Percentiles rank a stretch among this genome's conserved stretches.
phyloP scores from a whole-genome alignment of 2,329 filamentous ascomycete genomes.

The Cordyceps cateniannulata region DNA sequence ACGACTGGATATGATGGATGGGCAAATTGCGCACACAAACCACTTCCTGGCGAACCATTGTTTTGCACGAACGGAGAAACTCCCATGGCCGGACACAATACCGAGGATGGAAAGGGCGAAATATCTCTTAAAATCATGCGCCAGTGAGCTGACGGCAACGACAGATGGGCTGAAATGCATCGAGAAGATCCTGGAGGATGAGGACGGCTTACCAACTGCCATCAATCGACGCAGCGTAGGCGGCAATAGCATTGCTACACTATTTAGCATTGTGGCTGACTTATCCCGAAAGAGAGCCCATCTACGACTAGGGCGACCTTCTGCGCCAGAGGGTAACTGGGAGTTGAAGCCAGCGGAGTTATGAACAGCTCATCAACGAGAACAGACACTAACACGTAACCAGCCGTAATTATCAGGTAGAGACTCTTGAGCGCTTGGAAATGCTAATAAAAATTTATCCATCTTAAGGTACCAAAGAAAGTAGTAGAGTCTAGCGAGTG shows the following conservation, averaged over 20 bases:
- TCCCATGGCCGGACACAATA: too few species aligned
- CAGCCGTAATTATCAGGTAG: too few species aligned
- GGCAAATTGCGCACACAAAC: too few species aligned
- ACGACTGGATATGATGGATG: too few species aligned
- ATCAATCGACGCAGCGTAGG: background rate
- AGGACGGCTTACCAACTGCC: background rate
- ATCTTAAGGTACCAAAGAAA: too few species aligned
- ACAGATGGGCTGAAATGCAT: background rate
- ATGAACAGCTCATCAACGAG: too few species aligned
- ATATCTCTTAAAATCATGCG: background rate
- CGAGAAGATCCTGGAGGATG: background rate
- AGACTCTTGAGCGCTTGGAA: too few species aligned
- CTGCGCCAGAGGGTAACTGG: background rate
- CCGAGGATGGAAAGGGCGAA: background rate
- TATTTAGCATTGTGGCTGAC: background rate
- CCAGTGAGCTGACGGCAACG: background rate
- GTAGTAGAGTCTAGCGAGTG: too few species aligned
- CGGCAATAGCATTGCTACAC: too few species aligned
- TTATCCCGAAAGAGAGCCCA: background rate
- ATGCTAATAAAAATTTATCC: too few species aligned
- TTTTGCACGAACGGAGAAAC: too few species aligned
- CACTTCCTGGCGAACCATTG: too few species aligned
- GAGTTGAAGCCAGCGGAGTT: background rate
- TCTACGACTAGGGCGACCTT: background rate
- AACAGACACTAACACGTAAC: background rate